Percentiles rank a stretch among this genome's conserved stretches.
Evolutionary conservation across 2,329 filamentous ascomycete genomes (phyloP).

Genomic region (Neophaeococcomyces aloes): DNA sequence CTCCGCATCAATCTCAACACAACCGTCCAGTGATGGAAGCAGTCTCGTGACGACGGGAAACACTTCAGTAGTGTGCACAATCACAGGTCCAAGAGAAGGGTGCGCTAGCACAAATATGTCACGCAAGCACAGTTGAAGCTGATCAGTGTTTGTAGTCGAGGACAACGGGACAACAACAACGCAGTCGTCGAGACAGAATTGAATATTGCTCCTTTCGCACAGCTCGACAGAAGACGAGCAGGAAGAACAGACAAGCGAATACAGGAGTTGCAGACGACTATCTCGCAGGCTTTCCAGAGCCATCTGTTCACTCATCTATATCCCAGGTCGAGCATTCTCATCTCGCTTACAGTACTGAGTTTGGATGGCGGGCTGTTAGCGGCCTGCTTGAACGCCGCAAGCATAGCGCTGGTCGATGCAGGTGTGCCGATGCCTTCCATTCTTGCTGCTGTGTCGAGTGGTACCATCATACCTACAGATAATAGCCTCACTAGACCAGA

Average conservation of each 20-base stretch:
- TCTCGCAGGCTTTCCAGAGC: conserved; percentile 64
- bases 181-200: conserved; percentile 21
- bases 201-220: conserved; percentile 21
- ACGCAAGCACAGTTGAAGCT: neutral
- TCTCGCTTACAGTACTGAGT: conserved; percentile 77
- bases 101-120: conserved; percentile 2
- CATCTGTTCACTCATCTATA: conserved; percentile 80
- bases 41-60: conserved; percentile 95
- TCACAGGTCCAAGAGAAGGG: conserved; percentile 72
- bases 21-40: conserved; percentile 84
- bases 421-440: conserved; percentile 94
- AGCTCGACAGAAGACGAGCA: conserved; percentile 18
- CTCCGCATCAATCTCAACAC: conserved; percentile 80
- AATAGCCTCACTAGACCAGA: conserved; percentile 20
- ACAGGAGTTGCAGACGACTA: conserved; percentile 66
- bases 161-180: conserved; percentile 20
- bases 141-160: conserved; percentile 12
- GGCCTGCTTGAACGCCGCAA: conserved; percentile 80
- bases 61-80: conserved; percentile 89
- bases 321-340: conserved; percentile 71
- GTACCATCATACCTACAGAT: conserved; percentile 40
- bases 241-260: conserved; percentile 19
- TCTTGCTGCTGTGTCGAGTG: conserved; percentile 76
- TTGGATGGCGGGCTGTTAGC: conserved; percentile 86
- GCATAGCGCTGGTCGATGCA: conserved; percentile 84